These are phyloP conservation scores for Naganishia liquefaciens DNA, from an alignment of 1,284 basidiomycete species.

Conservation along the genomic window DNA sequence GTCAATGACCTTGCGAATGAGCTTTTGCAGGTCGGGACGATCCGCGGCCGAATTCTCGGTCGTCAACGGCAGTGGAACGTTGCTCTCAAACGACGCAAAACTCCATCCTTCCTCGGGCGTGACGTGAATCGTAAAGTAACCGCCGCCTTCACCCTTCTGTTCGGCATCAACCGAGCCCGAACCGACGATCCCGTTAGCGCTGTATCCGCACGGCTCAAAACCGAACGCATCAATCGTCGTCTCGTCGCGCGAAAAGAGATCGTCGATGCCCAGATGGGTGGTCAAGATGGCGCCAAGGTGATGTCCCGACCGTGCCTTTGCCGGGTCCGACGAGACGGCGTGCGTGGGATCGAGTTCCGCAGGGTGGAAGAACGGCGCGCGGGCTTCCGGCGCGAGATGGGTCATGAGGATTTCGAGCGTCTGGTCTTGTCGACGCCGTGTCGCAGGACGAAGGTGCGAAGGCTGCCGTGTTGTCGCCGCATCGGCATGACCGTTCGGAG, in stretches of 20 bases:
- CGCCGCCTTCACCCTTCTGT: constrained; percentile 61
- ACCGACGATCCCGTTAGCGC: constrained; percentile 84
- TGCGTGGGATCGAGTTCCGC: constrained; percentile 39
- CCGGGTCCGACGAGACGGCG: constrained; percentile 14
- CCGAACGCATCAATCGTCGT: constrained; percentile 90
- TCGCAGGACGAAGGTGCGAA: constrained; percentile 19
- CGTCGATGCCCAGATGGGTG: constrained; percentile 73
- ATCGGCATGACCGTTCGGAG: constrained; percentile 18
- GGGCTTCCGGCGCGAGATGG: constrained; percentile 73
- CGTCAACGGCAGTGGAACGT: constrained; percentile 70
- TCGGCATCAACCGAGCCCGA: constrained; percentile 46
- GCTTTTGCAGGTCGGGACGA: constrained; percentile 67
- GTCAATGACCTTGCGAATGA: constrained; percentile 81
- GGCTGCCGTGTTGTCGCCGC: constrained; percentile 15
- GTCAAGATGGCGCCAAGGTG: constrained; percentile 70
- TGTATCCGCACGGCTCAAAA: constrained; percentile 95
- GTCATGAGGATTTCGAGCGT: constrained; percentile 99
- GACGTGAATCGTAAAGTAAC: constrained; percentile 98
- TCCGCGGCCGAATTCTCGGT: constrained; percentile 44
- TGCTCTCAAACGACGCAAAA: constrained; percentile 98
- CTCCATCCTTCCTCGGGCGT: constrained; percentile 97
- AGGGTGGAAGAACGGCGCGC: constrained; percentile 76
- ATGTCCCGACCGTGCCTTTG: constrained; percentile 55
- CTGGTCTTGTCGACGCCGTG: constrained; percentile 63
- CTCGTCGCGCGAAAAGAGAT: constrained; percentile 74